Evolutionary conservation across 169 alveolate genomes (phyloP).

Genomic region (Cryptosporidium ryanae): DNA sequence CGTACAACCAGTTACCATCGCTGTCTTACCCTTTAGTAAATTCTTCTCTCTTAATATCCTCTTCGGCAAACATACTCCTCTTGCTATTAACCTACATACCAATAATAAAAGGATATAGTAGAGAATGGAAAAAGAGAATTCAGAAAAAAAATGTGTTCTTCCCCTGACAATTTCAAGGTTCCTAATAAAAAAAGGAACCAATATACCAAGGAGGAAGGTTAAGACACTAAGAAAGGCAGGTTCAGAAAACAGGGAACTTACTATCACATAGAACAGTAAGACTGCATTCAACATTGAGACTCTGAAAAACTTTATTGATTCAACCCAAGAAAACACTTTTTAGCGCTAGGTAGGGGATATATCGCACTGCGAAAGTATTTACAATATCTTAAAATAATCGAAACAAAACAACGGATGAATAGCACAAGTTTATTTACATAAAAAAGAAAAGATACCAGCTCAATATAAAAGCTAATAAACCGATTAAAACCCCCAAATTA

Average conservation of each 20-base stretch:
- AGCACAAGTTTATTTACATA: too few species aligned
- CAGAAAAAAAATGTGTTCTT: neutral
- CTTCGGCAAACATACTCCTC: slow-evolving; percentile 19
- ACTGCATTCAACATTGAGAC: too few species aligned
- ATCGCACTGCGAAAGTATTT: too few species aligned
- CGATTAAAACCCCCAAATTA: too few species aligned
- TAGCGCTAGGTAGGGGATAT: too few species aligned
- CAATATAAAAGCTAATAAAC: too few species aligned
- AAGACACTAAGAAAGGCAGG: slow-evolving; percentile 40
- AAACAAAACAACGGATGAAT: too few species aligned
- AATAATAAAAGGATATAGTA: neutral
- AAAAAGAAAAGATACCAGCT: too few species aligned
- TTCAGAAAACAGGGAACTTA: slow-evolving; percentile 20
- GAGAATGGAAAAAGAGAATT: neutral
- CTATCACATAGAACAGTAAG: slow-evolving; percentile 2
- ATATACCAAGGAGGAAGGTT: neutral
- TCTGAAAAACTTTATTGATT: too few species aligned
- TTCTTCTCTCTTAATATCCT: neutral
- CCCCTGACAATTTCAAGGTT: neutral
- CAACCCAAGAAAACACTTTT: too few species aligned
- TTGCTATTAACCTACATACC: slow-evolving; percentile 13
- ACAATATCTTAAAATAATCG: too few species aligned
- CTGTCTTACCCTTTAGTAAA: slow-evolving; percentile 58
- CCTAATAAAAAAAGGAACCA: neutral
- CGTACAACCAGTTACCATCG: slow-evolving; percentile 81